phyloP scores from a whole-genome alignment of 352 stramenopile genomes.

The Thalassiosira livingstoniorum region DNA sequence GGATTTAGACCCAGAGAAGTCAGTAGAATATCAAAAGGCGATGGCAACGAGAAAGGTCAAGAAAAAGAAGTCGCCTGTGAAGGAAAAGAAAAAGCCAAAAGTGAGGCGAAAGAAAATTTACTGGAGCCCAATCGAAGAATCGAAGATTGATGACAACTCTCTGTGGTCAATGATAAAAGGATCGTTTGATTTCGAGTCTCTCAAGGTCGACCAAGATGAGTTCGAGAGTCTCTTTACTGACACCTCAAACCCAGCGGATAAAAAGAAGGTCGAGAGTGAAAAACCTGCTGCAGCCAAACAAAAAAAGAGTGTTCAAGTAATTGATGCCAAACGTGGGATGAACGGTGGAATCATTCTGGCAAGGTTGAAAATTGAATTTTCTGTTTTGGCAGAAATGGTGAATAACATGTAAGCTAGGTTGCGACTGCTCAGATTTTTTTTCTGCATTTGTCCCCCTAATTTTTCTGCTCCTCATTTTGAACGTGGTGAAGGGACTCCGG shows the following conservation, averaged over 20 bases:
- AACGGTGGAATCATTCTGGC: slow-evolving; percentile 97
- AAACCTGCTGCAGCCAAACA: slow-evolving; percentile 58
- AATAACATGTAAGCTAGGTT: slow-evolving; percentile 76
- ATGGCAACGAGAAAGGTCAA: slow-evolving; percentile 54
- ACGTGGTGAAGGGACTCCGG: slow-evolving; percentile 65
- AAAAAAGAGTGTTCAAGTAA: slow-evolving; percentile 86
- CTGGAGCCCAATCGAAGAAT: slow-evolving; percentile 84
- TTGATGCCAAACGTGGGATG: slow-evolving; percentile 95
- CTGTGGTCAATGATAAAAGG: slow-evolving; percentile 88
- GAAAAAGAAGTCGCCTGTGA: slow-evolving; percentile 47
- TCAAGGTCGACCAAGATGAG: slow-evolving; percentile 84
- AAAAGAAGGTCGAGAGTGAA: slow-evolving; percentile 58
- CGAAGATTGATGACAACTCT: slow-evolving; percentile 87
- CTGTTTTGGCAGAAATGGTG: slow-evolving; percentile 88
- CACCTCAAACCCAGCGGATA: slow-evolving; percentile 70
- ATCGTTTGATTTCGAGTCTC: slow-evolving; percentile 70
- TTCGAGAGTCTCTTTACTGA: slow-evolving; percentile 86
- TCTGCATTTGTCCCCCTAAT: background rate
- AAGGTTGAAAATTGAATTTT: slow-evolving; percentile 93
- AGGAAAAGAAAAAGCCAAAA: slow-evolving; percentile 68
- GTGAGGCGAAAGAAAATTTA: slow-evolving; percentile 85
- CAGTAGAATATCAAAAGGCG: slow-evolving; percentile 67
- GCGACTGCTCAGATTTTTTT: slow-evolving; percentile 21
- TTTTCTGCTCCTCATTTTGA: background rate
- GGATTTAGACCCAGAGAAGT: slow-evolving; percentile 83